Base-by-base conservation (phyloP, 768 basidiomycete species). In the Mycena indigotica region DNA sequence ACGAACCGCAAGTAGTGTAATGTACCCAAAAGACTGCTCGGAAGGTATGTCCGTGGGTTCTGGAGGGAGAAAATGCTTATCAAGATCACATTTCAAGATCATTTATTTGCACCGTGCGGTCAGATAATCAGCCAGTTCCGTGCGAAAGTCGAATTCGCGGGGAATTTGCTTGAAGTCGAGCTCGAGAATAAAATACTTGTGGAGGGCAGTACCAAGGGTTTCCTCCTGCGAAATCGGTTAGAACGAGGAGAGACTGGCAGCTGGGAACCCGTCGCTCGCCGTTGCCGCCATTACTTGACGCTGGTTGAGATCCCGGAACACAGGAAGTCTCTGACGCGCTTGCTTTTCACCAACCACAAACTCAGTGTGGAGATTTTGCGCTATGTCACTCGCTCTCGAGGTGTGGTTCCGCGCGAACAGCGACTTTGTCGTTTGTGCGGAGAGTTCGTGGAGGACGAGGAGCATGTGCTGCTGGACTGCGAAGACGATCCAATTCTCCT, bases 281-380 rank as follows among this genome's bases (percentile, higher is more conserved):
- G 35, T 24, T 23, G 29, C 3, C 53, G 53, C 2, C 58, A 55
- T 48, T 59, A 50, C 52, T 41, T 59, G 28, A 28, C n/a, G 3
- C 13, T 59, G n/a, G 48, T 50, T 5, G 24, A 10, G 16, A 26
- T 53, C 19, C 24, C 56, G 6, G 29, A 29, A 3, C 51, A 49
- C 24, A 28, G 58, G 12, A 59, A 55, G 53, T 52, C 58, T 0
- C 40, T 59, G 26, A 59, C 48, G 13, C 39, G 58, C 8, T 30
- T 59, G 16, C 19, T 59, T 5, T 28, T 50, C 6, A 19, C n/a
- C 5, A 48, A 51, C 26, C 49, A 50, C 26, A 15, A n/a, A 5
- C 49, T 56, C 4, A 45, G 40, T 23, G 45, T 50, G 24, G 58
- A 59, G 26, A 39, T 28, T 15, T 35, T 53, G 13, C 40, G 58